A percentile compares a stretch with the other conserved stretches of the same genome.
These are phyloP conservation scores for Perilla frutescens DNA, from an alignment of 257 asterid species.

Conservation along the genomic window DNA sequence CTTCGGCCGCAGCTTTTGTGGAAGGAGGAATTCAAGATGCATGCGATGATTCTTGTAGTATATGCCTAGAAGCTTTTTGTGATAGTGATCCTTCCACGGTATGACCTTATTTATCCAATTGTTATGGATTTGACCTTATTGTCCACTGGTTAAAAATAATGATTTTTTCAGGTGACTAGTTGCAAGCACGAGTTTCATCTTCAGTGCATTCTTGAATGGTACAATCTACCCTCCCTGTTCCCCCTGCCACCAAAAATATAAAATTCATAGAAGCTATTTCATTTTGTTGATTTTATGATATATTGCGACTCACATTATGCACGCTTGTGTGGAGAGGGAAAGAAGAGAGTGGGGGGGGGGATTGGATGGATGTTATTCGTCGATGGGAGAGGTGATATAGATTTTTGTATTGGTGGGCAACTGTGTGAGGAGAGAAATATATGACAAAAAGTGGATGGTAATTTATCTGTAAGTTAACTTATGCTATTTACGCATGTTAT, in stretches of 20 bases:
- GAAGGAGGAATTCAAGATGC: slow-evolving; percentile 97
- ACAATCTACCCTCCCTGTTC: slow-evolving; percentile 8
- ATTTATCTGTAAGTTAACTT: not conserved
- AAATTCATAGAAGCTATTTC: not conserved
- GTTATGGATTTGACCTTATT: not conserved
- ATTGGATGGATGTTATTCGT: not conserved
- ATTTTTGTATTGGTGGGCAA: not conserved
- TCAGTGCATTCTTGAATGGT: slow-evolving; percentile 94
- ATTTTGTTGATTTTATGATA: not conserved
- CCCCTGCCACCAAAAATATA: too few species aligned
- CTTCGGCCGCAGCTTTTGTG: slow-evolving; percentile 86
- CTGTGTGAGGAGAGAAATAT: not conserved
- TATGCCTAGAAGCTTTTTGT: slow-evolving; percentile 83
- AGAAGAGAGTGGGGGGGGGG: too few species aligned
- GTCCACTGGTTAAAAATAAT: slow-evolving; percentile 19
- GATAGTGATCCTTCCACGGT: slow-evolving; percentile 88
- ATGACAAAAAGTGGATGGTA: not conserved
- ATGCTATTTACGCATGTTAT: too few species aligned
- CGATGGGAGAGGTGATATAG: not conserved
- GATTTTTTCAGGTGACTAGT: slow-evolving; percentile 69
- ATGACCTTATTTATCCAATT: slow-evolving; percentile 27
- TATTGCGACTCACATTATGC: not conserved
- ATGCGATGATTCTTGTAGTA: slow-evolving; percentile 93
- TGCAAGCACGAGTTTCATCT: slow-evolving; percentile 96
- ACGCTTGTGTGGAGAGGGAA: not conserved